A percentile compares a stretch with the other conserved stretches of the same genome.
phyloP scores from a whole-genome alignment of 2,329 filamentous ascomycete species.

The Fusarium transvaalense region DNA sequence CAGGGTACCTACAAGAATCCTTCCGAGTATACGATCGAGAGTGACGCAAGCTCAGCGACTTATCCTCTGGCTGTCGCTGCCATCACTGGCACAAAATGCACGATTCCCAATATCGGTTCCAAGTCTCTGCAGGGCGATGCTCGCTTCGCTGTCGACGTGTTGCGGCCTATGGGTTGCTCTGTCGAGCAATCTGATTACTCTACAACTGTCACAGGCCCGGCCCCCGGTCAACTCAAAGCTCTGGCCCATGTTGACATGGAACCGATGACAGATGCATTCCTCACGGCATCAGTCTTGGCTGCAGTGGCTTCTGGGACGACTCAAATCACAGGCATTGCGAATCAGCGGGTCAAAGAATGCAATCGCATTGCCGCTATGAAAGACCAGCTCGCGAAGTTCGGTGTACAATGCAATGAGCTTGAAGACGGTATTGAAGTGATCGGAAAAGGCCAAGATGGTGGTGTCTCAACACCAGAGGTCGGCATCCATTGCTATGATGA shows the following conservation, averaged over 20 bases:
- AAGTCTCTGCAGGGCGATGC: slow-evolving; percentile 94
- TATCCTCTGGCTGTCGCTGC: slow-evolving; percentile 95
- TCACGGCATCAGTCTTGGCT: slow-evolving; percentile 92
- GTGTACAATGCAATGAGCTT: slow-evolving; percentile 85
- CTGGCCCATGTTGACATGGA: slow-evolving; percentile 95
- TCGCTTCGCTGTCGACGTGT: slow-evolving; percentile 89
- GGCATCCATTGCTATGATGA: slow-evolving; percentile 96
- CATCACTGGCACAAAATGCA: slow-evolving; percentile 95
- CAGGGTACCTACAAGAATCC: slow-evolving; percentile 87
- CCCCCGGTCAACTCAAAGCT: slow-evolving; percentile 77
- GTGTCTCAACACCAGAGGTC: slow-evolving; percentile 67
- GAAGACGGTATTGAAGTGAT: slow-evolving; percentile 90
- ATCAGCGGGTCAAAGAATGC: slow-evolving; percentile 98
- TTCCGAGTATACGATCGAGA: slow-evolving; percentile 88
- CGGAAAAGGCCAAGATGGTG: slow-evolving; percentile 62
- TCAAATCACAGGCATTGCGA: slow-evolving; percentile 92
- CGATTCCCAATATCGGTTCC: slow-evolving; percentile 94
- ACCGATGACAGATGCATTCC: slow-evolving; percentile 98
- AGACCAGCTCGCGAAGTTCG: slow-evolving; percentile 93
- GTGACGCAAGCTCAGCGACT: slow-evolving; percentile 96
- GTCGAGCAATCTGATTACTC: slow-evolving; percentile 87
- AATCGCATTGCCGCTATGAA: slow-evolving; percentile 97
- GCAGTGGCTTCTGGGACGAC: slow-evolving; percentile 89
- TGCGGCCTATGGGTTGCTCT: slow-evolving; percentile 91
- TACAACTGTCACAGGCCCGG: slow-evolving; percentile 93